Evolutionary conservation across 2,329 filamentous ascomycete species (phyloP), one percentile per base, ranked within the genome.

Genomic region (Phialophora verrucosa): DNA sequence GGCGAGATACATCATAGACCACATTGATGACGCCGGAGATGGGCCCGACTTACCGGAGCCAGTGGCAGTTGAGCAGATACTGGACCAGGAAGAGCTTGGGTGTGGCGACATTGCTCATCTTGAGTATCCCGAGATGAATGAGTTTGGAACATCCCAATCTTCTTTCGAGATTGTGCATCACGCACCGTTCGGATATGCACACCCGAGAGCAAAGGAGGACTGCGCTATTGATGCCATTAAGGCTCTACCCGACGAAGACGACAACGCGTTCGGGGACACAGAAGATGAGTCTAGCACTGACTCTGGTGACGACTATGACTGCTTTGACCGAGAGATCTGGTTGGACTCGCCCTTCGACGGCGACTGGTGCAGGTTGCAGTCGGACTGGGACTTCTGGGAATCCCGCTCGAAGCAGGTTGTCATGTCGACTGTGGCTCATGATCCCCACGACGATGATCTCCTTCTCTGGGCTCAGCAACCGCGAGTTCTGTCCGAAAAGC

Each of bases 401-500:
- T 11, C 25, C 42, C 31, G 57, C 57, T 25, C 57, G 14, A 50
- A 50, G 27, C 35, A 5, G 7, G 4, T 35, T 27, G 56, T 31
- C 31, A 31, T 8, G 7, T 10, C 31, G 31, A 10, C 29, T 58
- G 31, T 31, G n/a, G 42, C 44, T 38, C 64, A 58, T 51, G 35
- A 17, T 1, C 32, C 56, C 14, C 56, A 31, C 17, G 47, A 64
- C 38, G 67, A 69, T 29, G 68, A 70, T 42, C 20, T 64, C 6
- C n/a, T 64, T 17, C 56, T 70, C 4, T 70, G 68, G 68, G 64
- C 68, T 5, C 63, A 70, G 35, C 68, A 70, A 44, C 68, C 68
- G 23, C 63, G 54, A 25, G 65, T 70, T 38, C 32, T 65, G 57
- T 64, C 63, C 4, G 56, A n/a, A 6, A 60, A 38, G 17, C 65